A percentile compares a stretch with the other conserved stretches of the same genome.
Evolutionary conservation across 2,329 filamentous ascomycete species (phyloP).

Genomic region (Fusarium mundagurra): DNA sequence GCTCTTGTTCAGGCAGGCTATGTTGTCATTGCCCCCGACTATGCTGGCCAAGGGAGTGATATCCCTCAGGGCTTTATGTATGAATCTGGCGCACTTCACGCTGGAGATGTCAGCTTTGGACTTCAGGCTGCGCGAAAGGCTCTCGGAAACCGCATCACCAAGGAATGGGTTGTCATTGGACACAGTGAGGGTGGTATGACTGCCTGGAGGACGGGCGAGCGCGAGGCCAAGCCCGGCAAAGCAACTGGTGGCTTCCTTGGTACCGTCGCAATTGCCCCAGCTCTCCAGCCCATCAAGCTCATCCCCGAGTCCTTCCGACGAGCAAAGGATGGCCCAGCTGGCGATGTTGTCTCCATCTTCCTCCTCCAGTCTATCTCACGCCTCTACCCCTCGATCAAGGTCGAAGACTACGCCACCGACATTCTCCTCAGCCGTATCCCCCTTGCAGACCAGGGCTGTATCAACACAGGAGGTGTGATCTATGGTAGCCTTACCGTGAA

Average conservation of each 20-base stretch:
- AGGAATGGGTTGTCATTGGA: slow-evolving; percentile 14
- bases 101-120: slow-evolving; percentile 10
- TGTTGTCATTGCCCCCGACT: slow-evolving; percentile 4
- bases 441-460: slow-evolving; percentile 10
- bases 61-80: slow-evolving; percentile 24
- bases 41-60: slow-evolving; percentile 14
- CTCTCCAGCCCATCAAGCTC: slow-evolving; percentile 12
- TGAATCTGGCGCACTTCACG: slow-evolving; percentile 7
- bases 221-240: neutral
- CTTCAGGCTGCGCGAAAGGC: neutral
- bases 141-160: neutral
- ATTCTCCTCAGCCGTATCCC: neutral
- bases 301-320: slow-evolving; percentile 17
- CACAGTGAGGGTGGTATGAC: slow-evolving; percentile 22
- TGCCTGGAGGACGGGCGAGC: slow-evolving; percentile 10
- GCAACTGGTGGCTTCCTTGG: slow-evolving; percentile 12
- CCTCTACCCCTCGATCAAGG: neutral
- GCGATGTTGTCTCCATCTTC: slow-evolving; percentile 17
- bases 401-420: slow-evolving; percentile 10
- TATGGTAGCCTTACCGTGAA: neutral
- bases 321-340: slow-evolving; percentile 3
- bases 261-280: neutral
- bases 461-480: neutral
- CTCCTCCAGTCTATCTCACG: slow-evolving; percentile 1
- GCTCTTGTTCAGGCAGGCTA: neutral